A percentile compares a stretch with the other conserved stretches of the same genome.
Conservation (phyloP, 2,329 filamentous ascomycete genomes). For the Botryosphaeria agaves region DNA sequence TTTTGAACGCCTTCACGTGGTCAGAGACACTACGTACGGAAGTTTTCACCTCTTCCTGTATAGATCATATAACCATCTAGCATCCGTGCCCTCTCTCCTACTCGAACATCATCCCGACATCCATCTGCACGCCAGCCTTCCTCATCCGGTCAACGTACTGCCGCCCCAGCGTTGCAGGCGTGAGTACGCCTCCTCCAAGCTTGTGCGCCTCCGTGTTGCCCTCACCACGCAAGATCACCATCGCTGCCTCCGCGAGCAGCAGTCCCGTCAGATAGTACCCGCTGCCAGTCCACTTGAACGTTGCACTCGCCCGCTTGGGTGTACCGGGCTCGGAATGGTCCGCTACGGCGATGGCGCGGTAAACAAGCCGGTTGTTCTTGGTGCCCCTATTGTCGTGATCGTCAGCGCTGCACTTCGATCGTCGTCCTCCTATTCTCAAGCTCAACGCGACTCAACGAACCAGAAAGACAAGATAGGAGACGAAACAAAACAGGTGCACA, state of each 20-base stretch:
- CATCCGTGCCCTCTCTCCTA: not conserved
- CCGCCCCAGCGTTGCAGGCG: slow-evolving; percentile 54
- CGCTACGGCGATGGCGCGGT: slow-evolving; percentile 44
- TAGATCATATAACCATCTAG: too few relatives aligned
- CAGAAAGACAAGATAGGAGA: too few relatives aligned
- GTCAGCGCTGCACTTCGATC: not conserved
- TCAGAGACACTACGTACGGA: too few relatives aligned
- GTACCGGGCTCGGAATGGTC: slow-evolving; percentile 30
- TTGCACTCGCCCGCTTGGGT: slow-evolving; percentile 37
- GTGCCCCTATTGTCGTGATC: slow-evolving; percentile 18
- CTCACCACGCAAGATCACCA: slow-evolving; percentile 47
- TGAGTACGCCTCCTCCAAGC: slow-evolving; percentile 51
- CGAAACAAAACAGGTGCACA: too few relatives aligned
- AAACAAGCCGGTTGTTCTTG: slow-evolving; percentile 43
- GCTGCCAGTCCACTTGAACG: slow-evolving; percentile 39
- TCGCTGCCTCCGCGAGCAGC: slow-evolving; percentile 45
- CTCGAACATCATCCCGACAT: slow-evolving; percentile 14
- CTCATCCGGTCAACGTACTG: slow-evolving; percentile 46
- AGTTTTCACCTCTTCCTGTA: too few relatives aligned
- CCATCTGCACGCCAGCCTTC: slow-evolving; percentile 43
- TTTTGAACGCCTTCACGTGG: too few relatives aligned
- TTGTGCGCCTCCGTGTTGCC: slow-evolving; percentile 31
- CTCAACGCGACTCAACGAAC: too few relatives aligned
- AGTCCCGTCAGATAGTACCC: slow-evolving; percentile 52
- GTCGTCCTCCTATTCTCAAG: too few relatives aligned